Evolutionary conservation across 2,329 filamentous ascomycete genomes (phyloP), one percentile per base, ranked within the genome.

Genomic region (Fusarium poae): DNA sequence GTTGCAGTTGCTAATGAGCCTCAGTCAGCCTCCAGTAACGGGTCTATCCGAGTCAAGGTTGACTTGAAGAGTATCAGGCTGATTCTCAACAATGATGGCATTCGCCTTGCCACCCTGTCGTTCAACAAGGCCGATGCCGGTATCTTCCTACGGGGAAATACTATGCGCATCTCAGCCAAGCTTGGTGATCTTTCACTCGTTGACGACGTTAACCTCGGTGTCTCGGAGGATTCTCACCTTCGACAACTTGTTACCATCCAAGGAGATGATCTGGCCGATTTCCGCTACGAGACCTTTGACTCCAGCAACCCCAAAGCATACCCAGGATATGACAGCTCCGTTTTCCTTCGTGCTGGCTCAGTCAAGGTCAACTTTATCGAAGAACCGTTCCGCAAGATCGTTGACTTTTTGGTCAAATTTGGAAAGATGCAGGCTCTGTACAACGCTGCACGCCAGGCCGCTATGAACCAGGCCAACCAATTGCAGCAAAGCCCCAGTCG

Each of bases 341-440:
- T 99, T 30, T 97, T 89, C 75, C 83, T 99, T 13, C 90, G 95
- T 35, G 95, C 96, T 20, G 96, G 96, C 2, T 99, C 96, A 0
- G 91, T 99, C 78, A 98, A 97, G 81, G 85, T 99, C 77, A 98
- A 97, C 77, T 99, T 99, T 77, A 82, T 98, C 6, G 95, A 97
- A 65, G 97, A 99, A 78, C 96, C 96, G 0, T 97, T 98, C 83
- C 89, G 96, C 53, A 98, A 98, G 81, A 98, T 99, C 68, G 93
- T 99, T 79, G 93, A 97, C 71, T 99, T 99, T 79, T 84, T 97
- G 43, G 94, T 99, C 78, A 99, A 99, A 75, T 99, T 99, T 78
- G 96, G 97, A 64, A 97, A 97, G 80, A 99, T 99, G 96, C 96
- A 99, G 79, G 95, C 96, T 23, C 92, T 99, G 54, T 99, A 97